Evolutionary conservation across 805 yeast species (phyloP).

Genomic region (Yarrowia sp.): DNA sequence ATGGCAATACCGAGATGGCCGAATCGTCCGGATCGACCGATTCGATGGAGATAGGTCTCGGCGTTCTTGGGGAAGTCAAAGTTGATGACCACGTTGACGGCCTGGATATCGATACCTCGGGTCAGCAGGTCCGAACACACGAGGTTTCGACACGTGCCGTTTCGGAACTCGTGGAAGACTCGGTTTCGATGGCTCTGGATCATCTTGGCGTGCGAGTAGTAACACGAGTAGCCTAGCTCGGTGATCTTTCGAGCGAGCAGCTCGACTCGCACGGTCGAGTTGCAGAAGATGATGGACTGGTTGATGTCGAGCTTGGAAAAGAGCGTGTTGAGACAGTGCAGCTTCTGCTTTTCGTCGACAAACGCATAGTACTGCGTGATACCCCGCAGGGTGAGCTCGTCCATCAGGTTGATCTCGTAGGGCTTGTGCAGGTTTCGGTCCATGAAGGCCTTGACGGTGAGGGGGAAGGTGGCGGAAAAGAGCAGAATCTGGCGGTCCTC

Average conservation of each 20-base stretch:
- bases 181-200: conserved; percentile 96
- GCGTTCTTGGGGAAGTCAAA: conserved; percentile 98
- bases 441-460: conserved; percentile 91
- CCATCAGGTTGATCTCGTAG: conserved; percentile 96
- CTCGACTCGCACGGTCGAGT: conserved; percentile 96
- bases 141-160: conserved; percentile 94
- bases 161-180: conserved; percentile 98
- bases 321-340: conserved; percentile 93
- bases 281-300: conserved; percentile 96
- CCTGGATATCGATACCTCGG: conserved; percentile 98
- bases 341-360: conserved; percentile 94
- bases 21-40: conserved; percentile 98
- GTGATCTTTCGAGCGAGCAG: conserved; percentile 94
- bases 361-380: conserved; percentile 98
- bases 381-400: conserved; percentile 94
- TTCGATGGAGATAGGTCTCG: conserved; percentile 96
- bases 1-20: conserved; percentile 98
- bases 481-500: conserved; percentile 79
- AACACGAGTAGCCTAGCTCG: conserved; percentile 95
- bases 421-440: conserved; percentile 88
- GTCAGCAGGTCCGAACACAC: conserved; percentile 96
- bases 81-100: conserved; percentile 96
- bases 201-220: conserved; percentile 96
- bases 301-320: conserved; percentile 94
- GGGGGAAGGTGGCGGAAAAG: conserved; percentile 95